Conservation (phyloP, 2,329 filamentous ascomycete species). For the Westerdykella sp. region DNA sequence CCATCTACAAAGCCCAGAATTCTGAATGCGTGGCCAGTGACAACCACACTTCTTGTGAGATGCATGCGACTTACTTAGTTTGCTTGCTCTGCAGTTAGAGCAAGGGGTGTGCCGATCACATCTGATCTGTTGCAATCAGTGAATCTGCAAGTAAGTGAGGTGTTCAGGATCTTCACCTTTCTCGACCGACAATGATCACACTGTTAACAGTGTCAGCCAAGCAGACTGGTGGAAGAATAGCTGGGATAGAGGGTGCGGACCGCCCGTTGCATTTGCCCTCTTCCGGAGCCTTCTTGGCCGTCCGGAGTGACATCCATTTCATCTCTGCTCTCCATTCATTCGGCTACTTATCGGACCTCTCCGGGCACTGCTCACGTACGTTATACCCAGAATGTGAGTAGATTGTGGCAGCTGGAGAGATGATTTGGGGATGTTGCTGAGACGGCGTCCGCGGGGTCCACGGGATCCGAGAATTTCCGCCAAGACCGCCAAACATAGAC, state of each 20-base stretch:
- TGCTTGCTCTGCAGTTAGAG: slow-evolving; percentile 34
- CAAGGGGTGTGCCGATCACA: slow-evolving; percentile 31
- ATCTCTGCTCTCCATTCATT: slow-evolving; percentile 23
- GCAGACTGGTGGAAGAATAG: not conserved
- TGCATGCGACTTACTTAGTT: slow-evolving; percentile 21
- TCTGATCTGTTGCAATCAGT: slow-evolving; percentile 13
- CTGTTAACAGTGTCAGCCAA: slow-evolving; percentile 13
- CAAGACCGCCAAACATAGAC: too few species aligned
- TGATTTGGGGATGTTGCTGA: too few species aligned
- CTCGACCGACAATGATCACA: slow-evolving; percentile 32
- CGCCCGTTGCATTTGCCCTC: not conserved
- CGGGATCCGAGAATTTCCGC: too few species aligned
- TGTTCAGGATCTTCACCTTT: slow-evolving; percentile 8
- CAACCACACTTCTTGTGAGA: not conserved
- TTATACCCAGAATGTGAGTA: too few species aligned
- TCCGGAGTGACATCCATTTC: slow-evolving; percentile 27
- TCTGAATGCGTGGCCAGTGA: too few species aligned
- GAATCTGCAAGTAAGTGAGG: too few species aligned
- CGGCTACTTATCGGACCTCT: too few species aligned
- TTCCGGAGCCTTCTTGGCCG: slow-evolving; percentile 5
- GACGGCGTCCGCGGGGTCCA: not conserved
- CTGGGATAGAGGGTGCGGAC: not conserved
- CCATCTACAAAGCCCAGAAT: too few species aligned
- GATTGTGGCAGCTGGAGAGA: too few species aligned
- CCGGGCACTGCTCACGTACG: too few species aligned